phyloP scores from a whole-genome alignment of 768 basidiomycete genomes.

The Pholiota microspora region DNA sequence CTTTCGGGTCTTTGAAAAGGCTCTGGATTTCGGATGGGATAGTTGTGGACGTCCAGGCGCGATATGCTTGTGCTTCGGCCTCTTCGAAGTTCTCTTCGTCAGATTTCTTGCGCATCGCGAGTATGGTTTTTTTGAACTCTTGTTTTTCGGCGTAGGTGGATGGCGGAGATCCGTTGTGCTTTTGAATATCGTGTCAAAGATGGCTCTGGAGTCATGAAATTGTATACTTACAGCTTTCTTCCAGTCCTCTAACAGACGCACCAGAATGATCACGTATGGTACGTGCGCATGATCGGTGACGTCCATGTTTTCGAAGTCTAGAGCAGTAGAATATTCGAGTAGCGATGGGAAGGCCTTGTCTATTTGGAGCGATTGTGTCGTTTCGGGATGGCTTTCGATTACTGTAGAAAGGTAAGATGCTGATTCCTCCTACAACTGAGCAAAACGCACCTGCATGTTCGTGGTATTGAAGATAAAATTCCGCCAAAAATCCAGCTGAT shows the following conservation, averaged over 20 bases:
- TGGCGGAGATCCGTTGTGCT: conserved; percentile 72
- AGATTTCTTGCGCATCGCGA: conserved; percentile 61
- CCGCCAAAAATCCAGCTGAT: conserved; percentile 87
- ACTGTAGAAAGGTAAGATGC: conserved; percentile 42
- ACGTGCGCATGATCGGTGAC: conserved; percentile 87
- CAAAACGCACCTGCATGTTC: conserved; percentile 73
- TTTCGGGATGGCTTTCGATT: conserved; percentile 86
- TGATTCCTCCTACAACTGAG: neutral
- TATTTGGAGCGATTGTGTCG: conserved; percentile 72
- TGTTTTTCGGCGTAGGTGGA: conserved; percentile 62
- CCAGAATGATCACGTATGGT: conserved; percentile 87
- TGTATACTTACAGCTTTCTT: conserved; percentile 58
- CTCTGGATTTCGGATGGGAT: conserved; percentile 66
- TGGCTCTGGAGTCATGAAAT: neutral
- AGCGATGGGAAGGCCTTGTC: conserved; percentile 88
- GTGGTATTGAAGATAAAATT: conserved; percentile 85
- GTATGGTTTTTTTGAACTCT: conserved; percentile 70
- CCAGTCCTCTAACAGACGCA: conserved; percentile 83
- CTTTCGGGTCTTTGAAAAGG: conserved; percentile 62
- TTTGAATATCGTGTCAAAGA: neutral
- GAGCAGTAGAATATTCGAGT: conserved; percentile 62
- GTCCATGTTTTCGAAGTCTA: conserved; percentile 81
- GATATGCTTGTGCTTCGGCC: conserved; percentile 84
- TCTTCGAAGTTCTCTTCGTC: conserved; percentile 99
- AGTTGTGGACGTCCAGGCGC: conserved; percentile 59